Evolutionary conservation across 2,329 filamentous ascomycete species (phyloP), one percentile per base, ranked within the genome.

Genomic region (Fusarium avenaceum): DNA sequence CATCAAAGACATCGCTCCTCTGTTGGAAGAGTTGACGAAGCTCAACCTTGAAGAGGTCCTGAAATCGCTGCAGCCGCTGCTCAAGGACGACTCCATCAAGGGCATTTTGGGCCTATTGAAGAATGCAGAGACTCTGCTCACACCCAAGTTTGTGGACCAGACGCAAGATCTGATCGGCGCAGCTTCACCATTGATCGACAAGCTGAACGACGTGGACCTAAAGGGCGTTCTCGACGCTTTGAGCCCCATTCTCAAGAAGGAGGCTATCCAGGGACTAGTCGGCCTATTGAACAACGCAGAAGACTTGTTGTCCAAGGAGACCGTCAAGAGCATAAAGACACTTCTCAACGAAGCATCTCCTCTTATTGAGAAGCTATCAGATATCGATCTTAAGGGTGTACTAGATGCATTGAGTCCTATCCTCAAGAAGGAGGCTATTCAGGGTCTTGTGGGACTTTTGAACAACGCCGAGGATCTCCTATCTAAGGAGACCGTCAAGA

Each of bases 41-140:
- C 72, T 81, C 7, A 76, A 82, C 32, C 68, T 82, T 0, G 59
- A 76, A 52, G 75, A 75, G 6, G 44, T 76, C n/a, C 47, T 76
- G 4, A 70, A 77, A 10, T 74, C 79, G 4, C 40, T 81, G 7
- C 72, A 75, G 33, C 80, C 80, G 2, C 71, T 82, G 2, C 72
- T 81, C 1, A 76, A 72, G 2, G 35, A 51, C 1, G 48, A 68
- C 10, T 70, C 59, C 1, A 69, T 71, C 20, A 70, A 71, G 42
- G 58, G 63, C 6, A 72, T 72, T 15, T 22, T 72, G 38, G 62
- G 63, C 17, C 65, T 81, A 4, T 65, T 81, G 15, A 70, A 65
- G 9, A 79, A 80, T 15, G 79, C 78, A 0, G 73, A 76, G 13
- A 57, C 68, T 7, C 70, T 81, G 2, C 38, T 71, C 38, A 70